A percentile compares a stretch with the other conserved stretches of the same genome.
These are phyloP conservation scores for Kingdonia uniflora DNA, from an alignment of 164 flowering plant species.

Conservation along the genomic window DNA sequence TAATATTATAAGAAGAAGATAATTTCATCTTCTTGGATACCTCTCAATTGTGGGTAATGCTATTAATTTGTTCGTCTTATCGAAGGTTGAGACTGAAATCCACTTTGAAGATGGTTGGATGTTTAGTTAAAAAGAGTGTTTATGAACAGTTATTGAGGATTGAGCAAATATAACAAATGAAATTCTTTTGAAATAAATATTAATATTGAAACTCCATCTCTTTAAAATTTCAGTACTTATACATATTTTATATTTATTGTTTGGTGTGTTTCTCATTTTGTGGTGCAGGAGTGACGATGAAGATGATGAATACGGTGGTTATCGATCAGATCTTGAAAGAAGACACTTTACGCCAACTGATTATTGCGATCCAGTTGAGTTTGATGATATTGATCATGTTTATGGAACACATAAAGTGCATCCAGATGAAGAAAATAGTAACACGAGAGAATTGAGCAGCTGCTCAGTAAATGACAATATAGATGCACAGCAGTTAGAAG, in stretches of 20 bases:
- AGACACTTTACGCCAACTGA: conserved; percentile 32
- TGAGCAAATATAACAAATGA: too few species aligned
- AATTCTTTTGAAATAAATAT: too few species aligned
- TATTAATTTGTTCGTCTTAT: too few species aligned
- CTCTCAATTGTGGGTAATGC: too few species aligned
- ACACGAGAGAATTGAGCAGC: conserved; percentile 30
- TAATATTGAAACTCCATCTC: too few species aligned
- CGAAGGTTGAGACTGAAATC: too few species aligned
- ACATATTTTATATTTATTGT: background rate
- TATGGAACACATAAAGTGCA: conserved; percentile 39
- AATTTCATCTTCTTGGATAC: too few species aligned
- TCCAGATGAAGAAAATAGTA: conserved; percentile 36
- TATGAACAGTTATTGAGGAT: too few species aligned
- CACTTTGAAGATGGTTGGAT: too few species aligned
- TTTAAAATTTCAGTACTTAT: background rate
- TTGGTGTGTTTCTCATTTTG: conserved; percentile 11
- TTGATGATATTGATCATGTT: conserved; percentile 37
- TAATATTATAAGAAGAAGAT: too few species aligned
- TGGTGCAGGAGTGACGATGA: conserved; percentile 70
- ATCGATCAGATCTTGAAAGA: conserved; percentile 41
- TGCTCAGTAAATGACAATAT: conserved; percentile 29
- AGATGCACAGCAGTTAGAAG: conserved; percentile 24
- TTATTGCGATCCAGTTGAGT: conserved; percentile 38
- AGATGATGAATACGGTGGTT: conserved; percentile 49
- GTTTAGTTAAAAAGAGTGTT: too few species aligned